These are phyloP conservation scores for Pharnaceum exiguum DNA, from an alignment of 148 eudicot genomes.

Conservation along the genomic window DNA sequence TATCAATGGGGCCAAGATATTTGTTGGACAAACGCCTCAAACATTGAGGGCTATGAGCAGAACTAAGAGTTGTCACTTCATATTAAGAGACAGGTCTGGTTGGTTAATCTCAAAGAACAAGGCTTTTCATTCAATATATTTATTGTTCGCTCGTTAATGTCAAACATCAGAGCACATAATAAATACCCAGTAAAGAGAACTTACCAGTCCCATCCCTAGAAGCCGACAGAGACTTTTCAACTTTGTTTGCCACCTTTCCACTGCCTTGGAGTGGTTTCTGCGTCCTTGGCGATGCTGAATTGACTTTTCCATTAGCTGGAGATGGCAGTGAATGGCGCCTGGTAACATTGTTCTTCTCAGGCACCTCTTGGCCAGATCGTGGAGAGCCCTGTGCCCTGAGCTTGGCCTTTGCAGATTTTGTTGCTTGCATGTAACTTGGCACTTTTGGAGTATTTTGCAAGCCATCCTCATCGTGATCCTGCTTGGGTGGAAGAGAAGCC, in stretches of 20 bases:
- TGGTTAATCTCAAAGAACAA: not conserved
- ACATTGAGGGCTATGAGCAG: too few species aligned
- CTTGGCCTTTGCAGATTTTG: constrained; percentile 58
- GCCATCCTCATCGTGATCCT: constrained; percentile 40
- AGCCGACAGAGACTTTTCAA: constrained; percentile 38
- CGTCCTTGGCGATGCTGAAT: constrained; percentile 45
- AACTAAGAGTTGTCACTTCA: too few species aligned
- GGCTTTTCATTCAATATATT: not conserved
- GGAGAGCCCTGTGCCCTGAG: constrained; percentile 53
- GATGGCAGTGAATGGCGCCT: constrained; percentile 54
- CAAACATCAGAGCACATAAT: not conserved
- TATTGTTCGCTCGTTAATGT: not conserved
- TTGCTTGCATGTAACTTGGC: constrained; percentile 61
- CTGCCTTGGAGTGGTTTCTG: constrained; percentile 35
- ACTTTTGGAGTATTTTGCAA: constrained; percentile 33
- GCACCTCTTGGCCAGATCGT: constrained; percentile 31
- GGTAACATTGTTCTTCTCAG: constrained; percentile 32
- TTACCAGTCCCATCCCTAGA: constrained; percentile 49
- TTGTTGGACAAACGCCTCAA: too few species aligned
- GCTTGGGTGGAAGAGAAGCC: constrained; percentile 44
- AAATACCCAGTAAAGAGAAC: not conserved
- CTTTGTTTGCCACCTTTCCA: constrained; percentile 41
- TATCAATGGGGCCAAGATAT: too few species aligned
- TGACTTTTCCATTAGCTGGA: constrained; percentile 37
- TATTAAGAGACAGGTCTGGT: too few species aligned